Evolutionary conservation across 2,329 filamentous ascomycete species (phyloP).

Genomic region (Fusarium sp.): DNA sequence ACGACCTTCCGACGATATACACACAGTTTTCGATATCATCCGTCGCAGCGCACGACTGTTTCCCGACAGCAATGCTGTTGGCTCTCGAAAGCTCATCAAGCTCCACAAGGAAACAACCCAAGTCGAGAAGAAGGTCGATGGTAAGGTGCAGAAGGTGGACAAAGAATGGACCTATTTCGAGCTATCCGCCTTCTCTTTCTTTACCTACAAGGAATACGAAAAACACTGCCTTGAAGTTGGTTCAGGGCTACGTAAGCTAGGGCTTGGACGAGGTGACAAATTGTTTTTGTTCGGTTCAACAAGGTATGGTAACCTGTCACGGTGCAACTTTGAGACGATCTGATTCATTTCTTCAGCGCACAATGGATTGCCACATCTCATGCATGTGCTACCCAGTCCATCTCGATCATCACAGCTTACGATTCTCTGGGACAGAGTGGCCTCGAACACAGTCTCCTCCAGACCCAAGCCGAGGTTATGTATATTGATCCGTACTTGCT

Average conservation of each 20-base stretch:
- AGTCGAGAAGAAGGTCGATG: constrained; percentile 86
- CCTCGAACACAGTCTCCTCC: constrained; percentile 85
- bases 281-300: constrained; percentile 86
- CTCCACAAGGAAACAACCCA: constrained; percentile 86
- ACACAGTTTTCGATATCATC: constrained; percentile 83
- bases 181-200: constrained; percentile 78
- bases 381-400: constrained; percentile 81
- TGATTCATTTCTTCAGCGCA: constrained; percentile 59
- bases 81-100: constrained; percentile 77
- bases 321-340: background rate
- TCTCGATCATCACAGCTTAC: constrained; percentile 93
- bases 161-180: constrained; percentile 94
- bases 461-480: constrained; percentile 83
- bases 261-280: constrained; percentile 71
- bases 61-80: constrained; percentile 71
- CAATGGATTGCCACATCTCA: constrained; percentile 88
- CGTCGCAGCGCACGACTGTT: constrained; percentile 72
- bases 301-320: constrained; percentile 60
- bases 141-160: constrained; percentile 79
- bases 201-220: constrained; percentile 83
- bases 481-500: constrained; percentile 86
- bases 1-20: constrained; percentile 73
- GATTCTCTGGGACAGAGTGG: constrained; percentile 89
- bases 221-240: constrained; percentile 75
- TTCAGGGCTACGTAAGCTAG: constrained; percentile 77